Conservation (phyloP, 768 basidiomycete genomes). For the Psilocybe sp. region DNA sequence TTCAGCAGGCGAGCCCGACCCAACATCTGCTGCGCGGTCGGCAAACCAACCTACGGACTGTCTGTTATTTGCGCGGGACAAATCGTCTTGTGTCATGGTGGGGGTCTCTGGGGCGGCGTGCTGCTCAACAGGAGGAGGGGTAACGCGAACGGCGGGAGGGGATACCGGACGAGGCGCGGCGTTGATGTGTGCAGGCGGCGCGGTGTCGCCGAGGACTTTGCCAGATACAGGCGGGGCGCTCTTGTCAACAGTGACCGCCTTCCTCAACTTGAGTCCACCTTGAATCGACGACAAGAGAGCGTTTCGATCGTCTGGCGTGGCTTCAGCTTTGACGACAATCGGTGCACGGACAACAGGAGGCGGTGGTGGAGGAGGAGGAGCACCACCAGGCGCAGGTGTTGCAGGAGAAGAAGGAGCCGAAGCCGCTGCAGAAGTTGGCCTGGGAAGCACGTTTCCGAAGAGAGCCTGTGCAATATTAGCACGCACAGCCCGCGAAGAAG, state of each 20-base stretch:
- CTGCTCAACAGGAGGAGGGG: slow-evolving; percentile 14
- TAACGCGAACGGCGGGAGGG: slow-evolving; percentile 27
- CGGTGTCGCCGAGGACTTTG: slow-evolving; percentile 71
- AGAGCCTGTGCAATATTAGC: slow-evolving; percentile 74
- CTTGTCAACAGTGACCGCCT: slow-evolving; percentile 81
- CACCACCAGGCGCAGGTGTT: slow-evolving; percentile 31
- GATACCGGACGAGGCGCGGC: slow-evolving; percentile 40
- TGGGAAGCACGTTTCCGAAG: slow-evolving; percentile 70
- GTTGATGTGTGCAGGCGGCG: slow-evolving; percentile 69
- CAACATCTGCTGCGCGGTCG: slow-evolving; percentile 76
- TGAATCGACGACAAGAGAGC: slow-evolving; percentile 82
- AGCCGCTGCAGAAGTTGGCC: slow-evolving; percentile 56
- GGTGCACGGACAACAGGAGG: slow-evolving; percentile 39
- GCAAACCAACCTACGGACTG: slow-evolving; percentile 93
- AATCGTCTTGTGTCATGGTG: slow-evolving; percentile 20
- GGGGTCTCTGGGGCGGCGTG: slow-evolving; percentile 24
- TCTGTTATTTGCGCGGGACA: slow-evolving; percentile 41
- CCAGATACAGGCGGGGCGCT: slow-evolving; percentile 71
- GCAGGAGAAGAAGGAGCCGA: slow-evolving; percentile 44
- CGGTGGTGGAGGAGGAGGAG: slow-evolving; percentile 29
- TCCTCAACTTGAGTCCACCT: slow-evolving; percentile 65
- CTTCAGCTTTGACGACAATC: slow-evolving; percentile 25
- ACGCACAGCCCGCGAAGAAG: slow-evolving; percentile 59
- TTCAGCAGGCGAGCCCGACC: slow-evolving; percentile 21
- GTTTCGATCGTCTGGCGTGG: slow-evolving; percentile 50